Evolutionary conservation across 129 eudicot species (phyloP), one percentile per base, ranked within the genome.

Genomic region (Calendula officinalis): DNA sequence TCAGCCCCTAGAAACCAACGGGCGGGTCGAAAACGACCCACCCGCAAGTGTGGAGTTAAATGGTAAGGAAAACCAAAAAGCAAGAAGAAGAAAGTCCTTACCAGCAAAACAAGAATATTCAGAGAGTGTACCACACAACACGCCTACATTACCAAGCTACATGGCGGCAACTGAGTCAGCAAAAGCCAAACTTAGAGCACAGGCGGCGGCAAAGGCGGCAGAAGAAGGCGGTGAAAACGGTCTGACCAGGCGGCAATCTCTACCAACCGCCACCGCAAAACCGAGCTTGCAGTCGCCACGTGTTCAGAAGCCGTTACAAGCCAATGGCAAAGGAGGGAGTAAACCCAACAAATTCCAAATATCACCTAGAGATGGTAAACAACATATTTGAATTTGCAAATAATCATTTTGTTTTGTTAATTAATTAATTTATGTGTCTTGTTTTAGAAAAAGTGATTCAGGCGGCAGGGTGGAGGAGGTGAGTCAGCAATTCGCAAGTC

Each of bases 81-180:
- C 77, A 8, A 68, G 86, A 79, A 85, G 89, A 82, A 83, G 97
- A 78, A 85, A 71, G 15, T 85, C 97, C 33, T 78, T 78, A 30
- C 86, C 95, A 9, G 75, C 78, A 52, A 90, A 86, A 77, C 91
- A 77, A 58, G 97, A 90, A 65, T 67, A 53, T 17, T 35, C 49
- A 67, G 97, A 90, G 79, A 83, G 74, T 66, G 80, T 75, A 34
- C 60, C 86, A 12, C 82, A 82, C 74, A 90, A 84, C 47, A 50
- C 89, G 17, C 92, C 89, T 3, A 80, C 83, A n/a, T 64, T 90
- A 85, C 97, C 97, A 13, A 90, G 97, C 59, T 90, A 90, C 67
- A 90, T 90, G 97, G 85, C 84, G n/a, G 97, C 97, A 8, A 90
- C 97, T 53, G 78, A 79, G 73, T 86, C 97, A 44, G 97, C 97